Evolutionary conservation across 305 asterid species (phyloP), one percentile per base, ranked within the genome.

Genomic region (Solanum hybrid): DNA sequence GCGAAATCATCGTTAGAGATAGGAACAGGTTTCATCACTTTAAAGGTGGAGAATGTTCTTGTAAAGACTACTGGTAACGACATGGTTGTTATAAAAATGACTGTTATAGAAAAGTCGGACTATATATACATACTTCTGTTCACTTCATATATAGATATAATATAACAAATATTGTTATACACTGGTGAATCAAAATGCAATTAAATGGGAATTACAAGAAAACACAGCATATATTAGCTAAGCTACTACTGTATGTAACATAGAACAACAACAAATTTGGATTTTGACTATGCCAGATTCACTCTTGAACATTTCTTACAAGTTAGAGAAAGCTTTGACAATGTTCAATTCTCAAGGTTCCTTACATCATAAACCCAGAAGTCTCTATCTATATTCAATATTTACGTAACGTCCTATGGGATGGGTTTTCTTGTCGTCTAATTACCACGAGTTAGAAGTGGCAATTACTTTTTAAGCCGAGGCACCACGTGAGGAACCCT

Each of bases 21-120:
- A 87, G 96, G 91, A 93, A 93, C 73, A 87, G 96, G 90, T 94
- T 94, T 89, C 98, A 95, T 89, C 95, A 93, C 78, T 95, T 95
- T 87, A 92, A 80, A 90, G 91, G 90, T 37, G 97, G 96, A 56
- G 91, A 82, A 3, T 94, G 97, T 85, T 94, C 95, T 2, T 95
- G 96, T 73, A 94, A 94, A 36, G 95, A 94, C 90, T 94, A 92
- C 90, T 95, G 96, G 96, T 95, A 69, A 29, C 31, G 31, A 40
- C 51, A 1, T 45, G 7, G 76, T 29, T 24, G 32, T 12, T 24
- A 51, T 7, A 7, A 6, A 72, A 1, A 26, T 26, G 24, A 26
- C 4, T 13, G 15, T 76, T 32, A 32, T 17, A 32, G 81, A 32
- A 32, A 32, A 76, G 81, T 31, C 0, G 42, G 37, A 76, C 40